Conservation (phyloP, 1,284 basidiomycete species). For the Apiotrichum gracile region DNA sequence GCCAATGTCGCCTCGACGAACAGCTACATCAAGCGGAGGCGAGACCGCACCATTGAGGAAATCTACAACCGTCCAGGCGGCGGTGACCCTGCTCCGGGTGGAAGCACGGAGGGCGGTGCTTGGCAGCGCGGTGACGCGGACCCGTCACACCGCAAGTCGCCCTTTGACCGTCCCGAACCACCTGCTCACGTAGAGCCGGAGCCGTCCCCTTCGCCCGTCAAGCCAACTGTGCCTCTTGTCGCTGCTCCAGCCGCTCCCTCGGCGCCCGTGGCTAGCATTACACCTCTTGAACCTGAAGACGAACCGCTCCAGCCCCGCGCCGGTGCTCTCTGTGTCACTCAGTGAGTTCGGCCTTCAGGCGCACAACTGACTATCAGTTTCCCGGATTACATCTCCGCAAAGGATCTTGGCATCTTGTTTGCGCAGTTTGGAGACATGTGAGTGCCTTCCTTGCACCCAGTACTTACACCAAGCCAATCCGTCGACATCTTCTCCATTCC, state of each 20-base stretch:
- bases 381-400: conserved; percentile 35
- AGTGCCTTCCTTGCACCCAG: conserved; percentile 2
- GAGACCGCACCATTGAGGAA: conserved; percentile 33
- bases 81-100: conserved; percentile 30
- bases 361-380: conserved; percentile 25
- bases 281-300: conserved; percentile 7
- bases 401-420: conserved; percentile 45
- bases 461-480: conserved; percentile 28
- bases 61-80: conserved; percentile 30
- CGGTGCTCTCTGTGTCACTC: conserved; percentile 38
- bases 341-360: conserved; percentile 25
- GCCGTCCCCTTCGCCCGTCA: not conserved
- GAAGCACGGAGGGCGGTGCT: conserved; percentile 32
- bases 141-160: conserved; percentile 30
- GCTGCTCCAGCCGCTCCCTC: not conserved
- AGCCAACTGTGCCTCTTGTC: not conserved
- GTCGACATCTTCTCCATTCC: conserved; percentile 47
- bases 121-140: conserved; percentile 46
- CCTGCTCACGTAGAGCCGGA: not conserved
- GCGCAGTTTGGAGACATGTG: conserved; percentile 46
- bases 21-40: conserved; percentile 35
- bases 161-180: conserved; percentile 31
- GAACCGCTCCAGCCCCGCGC: conserved; percentile 19
- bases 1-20: conserved; percentile 43
- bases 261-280: not conserved